Conservation (phyloP, 2,329 filamentous ascomycete species). For the Macroventuria anomochaeta region DNA sequence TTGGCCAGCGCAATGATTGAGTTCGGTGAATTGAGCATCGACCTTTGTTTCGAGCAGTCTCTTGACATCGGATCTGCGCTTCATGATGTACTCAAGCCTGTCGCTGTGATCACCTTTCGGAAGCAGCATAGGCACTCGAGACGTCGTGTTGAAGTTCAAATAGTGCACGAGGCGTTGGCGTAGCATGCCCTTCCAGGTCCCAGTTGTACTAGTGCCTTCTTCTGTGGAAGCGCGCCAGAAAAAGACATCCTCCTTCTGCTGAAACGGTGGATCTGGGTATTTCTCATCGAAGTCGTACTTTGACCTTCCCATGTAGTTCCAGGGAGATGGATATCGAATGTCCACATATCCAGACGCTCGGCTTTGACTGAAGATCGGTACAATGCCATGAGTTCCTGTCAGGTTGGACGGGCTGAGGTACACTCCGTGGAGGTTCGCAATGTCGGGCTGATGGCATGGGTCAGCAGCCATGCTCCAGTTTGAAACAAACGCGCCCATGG, state of each 20-base stretch:
- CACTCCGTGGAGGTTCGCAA: slow-evolving; percentile 75
- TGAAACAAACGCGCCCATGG: slow-evolving; percentile 68
- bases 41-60: slow-evolving; percentile 55
- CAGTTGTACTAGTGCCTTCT: slow-evolving; percentile 60
- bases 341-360: slow-evolving; percentile 77
- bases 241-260: slow-evolving; percentile 67
- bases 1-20: slow-evolving; percentile 61
- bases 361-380: slow-evolving; percentile 78
- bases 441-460: slow-evolving; percentile 78
- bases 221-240: slow-evolving; percentile 76
- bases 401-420: slow-evolving; percentile 69
- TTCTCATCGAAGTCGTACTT: slow-evolving; percentile 59
- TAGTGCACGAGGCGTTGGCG: slow-evolving; percentile 76
- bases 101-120: slow-evolving; percentile 57
- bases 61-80: slow-evolving; percentile 62
- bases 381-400: slow-evolving; percentile 67
- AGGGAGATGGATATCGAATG: slow-evolving; percentile 73
- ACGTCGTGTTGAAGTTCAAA: slow-evolving; percentile 39
- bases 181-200: slow-evolving; percentile 70
- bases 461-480: slow-evolving; percentile 71
- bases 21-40: slow-evolving; percentile 64
- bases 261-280: slow-evolving; percentile 62
- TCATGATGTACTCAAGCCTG: slow-evolving; percentile 63
- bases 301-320: slow-evolving; percentile 67
- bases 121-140: slow-evolving; percentile 41